These are phyloP conservation scores for Trichoderma brevicompactum DNA, from an alignment of 2,329 filamentous ascomycete genomes.

Conservation along the genomic window DNA sequence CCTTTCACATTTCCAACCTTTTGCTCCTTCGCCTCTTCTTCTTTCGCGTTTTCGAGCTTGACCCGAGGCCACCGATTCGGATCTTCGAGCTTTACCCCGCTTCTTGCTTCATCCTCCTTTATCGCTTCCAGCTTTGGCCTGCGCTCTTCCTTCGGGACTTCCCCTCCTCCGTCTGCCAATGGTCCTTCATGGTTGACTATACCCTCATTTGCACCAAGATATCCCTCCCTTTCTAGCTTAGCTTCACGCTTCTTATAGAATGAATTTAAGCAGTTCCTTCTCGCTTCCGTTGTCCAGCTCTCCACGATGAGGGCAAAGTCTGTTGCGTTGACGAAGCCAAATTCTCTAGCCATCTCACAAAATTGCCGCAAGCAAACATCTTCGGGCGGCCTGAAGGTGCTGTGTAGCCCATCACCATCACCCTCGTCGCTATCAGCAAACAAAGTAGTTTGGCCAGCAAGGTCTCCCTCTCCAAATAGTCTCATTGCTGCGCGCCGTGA, in stretches of 20 bases:
- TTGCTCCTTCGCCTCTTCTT: background rate
- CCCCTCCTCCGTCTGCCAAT: constrained; percentile 23
- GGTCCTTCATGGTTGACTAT: constrained; percentile 35
- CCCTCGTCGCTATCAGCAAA: constrained; percentile 57
- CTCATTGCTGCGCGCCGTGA: constrained; percentile 74
- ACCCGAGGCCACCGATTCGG: background rate
- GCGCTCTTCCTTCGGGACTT: constrained; percentile 26
- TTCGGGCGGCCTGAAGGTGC: constrained; percentile 70
- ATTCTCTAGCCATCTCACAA: constrained; percentile 82
- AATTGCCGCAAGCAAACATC: constrained; percentile 82
- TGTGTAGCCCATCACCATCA: constrained; percentile 41
- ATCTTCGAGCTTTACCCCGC: constrained; percentile 18
- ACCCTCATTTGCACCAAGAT: constrained; percentile 6
- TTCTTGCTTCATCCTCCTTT: constrained; percentile 25
- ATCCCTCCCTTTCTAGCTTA: constrained; percentile 46
- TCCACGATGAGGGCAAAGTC: constrained; percentile 93
- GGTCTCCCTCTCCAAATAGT: constrained; percentile 49
- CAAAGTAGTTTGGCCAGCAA: constrained; percentile 58
- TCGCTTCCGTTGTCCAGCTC: constrained; percentile 82
- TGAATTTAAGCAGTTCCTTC: constrained; percentile 74
- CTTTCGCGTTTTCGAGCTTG: constrained; percentile 18
- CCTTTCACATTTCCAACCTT: constrained; percentile 21
- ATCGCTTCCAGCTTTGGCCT: constrained; percentile 11
- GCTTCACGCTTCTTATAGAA: constrained; percentile 76
- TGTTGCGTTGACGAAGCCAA: constrained; percentile 74